A percentile compares a stretch with the other conserved stretches of the same genome.
phyloP scores from a whole-genome alignment of 2,329 filamentous ascomycete genomes.

The Rhynchosporium graminicola region DNA sequence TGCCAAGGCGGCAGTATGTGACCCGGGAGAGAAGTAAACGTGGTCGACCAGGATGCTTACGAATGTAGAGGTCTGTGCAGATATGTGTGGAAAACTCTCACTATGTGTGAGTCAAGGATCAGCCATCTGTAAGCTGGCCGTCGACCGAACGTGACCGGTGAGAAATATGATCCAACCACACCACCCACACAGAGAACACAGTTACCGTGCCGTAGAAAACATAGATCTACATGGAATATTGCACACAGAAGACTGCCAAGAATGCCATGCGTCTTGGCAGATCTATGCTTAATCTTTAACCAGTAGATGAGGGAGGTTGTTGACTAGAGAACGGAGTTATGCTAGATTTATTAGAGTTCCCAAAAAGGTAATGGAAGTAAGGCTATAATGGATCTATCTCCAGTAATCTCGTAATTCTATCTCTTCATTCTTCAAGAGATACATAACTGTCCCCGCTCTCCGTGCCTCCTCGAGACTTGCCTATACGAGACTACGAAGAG shows the following conservation, averaged over 20 bases:
- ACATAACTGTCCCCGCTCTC: neutral
- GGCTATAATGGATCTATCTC: neutral
- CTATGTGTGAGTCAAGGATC: neutral
- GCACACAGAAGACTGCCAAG: slow-evolving; percentile 1
- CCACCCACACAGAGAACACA: neutral
- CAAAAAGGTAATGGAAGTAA: neutral
- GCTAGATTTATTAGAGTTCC: neutral
- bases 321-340: neutral
- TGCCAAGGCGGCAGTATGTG: slow-evolving; percentile 8
- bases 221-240: neutral
- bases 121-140: slow-evolving; percentile 6
- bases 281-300: slow-evolving; percentile 9
- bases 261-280: slow-evolving; percentile 1
- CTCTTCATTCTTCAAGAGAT: neutral
- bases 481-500: neutral
- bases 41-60: neutral
- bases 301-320: neutral
- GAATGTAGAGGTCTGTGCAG: neutral
- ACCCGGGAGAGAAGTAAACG: slow-evolving; percentile 1
- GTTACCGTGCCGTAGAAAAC: neutral
- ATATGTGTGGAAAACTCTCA: neutral
- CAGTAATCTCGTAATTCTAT: neutral
- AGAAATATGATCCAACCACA: neutral
- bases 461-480: neutral
- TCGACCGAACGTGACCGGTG: neutral